Percentiles rank a stretch among this genome's conserved stretches.
Conservation (phyloP, 176 grass and related monocot species). For the Carex scoparia region DNA sequence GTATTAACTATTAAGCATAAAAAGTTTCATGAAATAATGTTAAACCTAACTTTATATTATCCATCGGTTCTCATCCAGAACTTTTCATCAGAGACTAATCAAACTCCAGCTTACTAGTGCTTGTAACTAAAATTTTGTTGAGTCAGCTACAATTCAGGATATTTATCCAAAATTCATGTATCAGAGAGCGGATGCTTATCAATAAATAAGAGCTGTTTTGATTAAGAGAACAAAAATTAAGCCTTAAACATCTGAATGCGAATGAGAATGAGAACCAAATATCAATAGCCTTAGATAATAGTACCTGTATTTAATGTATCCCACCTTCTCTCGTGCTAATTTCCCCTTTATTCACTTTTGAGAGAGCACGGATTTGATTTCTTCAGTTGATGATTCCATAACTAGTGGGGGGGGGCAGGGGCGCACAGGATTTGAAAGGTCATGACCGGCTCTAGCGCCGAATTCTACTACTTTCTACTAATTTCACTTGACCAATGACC, state of each 20-base stretch:
- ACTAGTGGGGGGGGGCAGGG: background rate
- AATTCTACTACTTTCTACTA: background rate
- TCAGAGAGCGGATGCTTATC: background rate
- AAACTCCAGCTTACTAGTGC: background rate
- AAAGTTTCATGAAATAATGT: background rate
- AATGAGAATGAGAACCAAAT: background rate
- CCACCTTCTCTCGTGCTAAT: background rate
- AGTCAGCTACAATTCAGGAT: background rate
- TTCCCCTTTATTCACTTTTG: background rate
- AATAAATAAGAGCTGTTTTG: background rate
- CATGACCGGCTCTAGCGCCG: background rate
- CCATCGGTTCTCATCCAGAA: background rate
- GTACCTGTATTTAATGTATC: slow-evolving; percentile 4
- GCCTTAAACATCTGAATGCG: background rate
- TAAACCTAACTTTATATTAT: background rate
- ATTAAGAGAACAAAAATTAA: background rate
- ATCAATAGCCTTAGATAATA: background rate
- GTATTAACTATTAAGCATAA: background rate
- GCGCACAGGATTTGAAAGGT: slow-evolving; percentile 1
- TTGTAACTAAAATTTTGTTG: slow-evolving; percentile 2
- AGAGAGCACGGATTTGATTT: slow-evolving; percentile 5
- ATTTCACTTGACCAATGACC: background rate
- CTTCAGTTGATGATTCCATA: background rate
- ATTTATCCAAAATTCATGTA: background rate
- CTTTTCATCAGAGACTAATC: background rate